Base-by-base conservation (phyloP, 1,139 yeast genomes). In the Meyerozyma sp. region DNA sequence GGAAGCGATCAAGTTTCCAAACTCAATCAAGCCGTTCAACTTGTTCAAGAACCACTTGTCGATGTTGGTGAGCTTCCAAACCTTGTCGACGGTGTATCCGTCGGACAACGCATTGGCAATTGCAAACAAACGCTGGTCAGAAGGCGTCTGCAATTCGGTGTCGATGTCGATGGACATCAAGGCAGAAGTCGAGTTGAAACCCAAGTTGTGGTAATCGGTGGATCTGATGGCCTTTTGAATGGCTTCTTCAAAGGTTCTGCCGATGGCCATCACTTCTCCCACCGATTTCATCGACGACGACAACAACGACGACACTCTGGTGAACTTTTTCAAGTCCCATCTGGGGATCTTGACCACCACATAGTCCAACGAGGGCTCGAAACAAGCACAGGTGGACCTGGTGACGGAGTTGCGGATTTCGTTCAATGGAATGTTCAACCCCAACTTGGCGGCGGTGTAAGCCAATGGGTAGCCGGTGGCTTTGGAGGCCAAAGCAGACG, bases 391-490 rank as follows among this genome's bases (percentile, higher is more conserved):
- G 28, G 98, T 93, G 39, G 90, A 84, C 71, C 88, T 86, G 47
- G 98, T 93, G 47, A 93, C 98, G 40, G 96, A 82, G 74, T 93
- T 93, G 66, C 83, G 84, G 62, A 93, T 86, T 68, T 91, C 95
- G 58, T 89, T 85, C 66, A 93, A 80, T 44, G 98, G 93, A 58
- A 88, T 88, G 72, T 89, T 89, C 65, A 93, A 79, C 68, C 96
- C 98, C 55, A 93, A 76, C 69, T 93, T 93, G 49, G 98, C 98
- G 51, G 98, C 98, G 50, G 96, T 93, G 67, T 90, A 93, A 48
- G 98, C 98, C 59, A 93, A 79, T 58, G 98, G 98, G 61, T 93
- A 93, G 59, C 98, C 98, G 45, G 98, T 93, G 36, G 98, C 98
- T 75, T 93, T 93, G 35, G 98, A 93, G 41, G 98, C 98, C 59